Evolutionary conservation across 2,329 filamentous ascomycete species (phyloP), one percentile per base, ranked within the genome.

Genomic region (Colletotrichum camelliae): DNA sequence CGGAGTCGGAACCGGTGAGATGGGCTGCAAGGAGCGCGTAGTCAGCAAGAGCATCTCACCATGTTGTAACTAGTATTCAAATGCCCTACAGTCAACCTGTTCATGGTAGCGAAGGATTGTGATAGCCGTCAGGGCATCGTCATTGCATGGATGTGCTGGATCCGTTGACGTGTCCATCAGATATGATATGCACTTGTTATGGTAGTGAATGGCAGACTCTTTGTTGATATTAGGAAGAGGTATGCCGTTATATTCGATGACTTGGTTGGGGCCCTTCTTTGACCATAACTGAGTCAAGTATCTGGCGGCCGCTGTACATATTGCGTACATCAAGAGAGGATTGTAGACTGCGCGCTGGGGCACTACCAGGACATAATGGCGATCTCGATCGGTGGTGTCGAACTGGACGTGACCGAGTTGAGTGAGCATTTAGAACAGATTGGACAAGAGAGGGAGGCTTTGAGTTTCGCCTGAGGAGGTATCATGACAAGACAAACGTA

Each of bases 341-440:
- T 33, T 72, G 1, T 72, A 65, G 10, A 72, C 58, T 12, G 69
- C 69, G 16, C 61, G 48, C 27, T 72, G 61, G 9, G 69, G 69
- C 5, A 72, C 69, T 7, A 72, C 61, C 18, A 65, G 29, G 7
- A 66, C 48, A 29, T 67, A 72, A 31, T 72, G 61, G 4, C 69
- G 61, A 39, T 72, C 69, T n/a, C 69, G 48, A 29, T 72, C 69
- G 5, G 69, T 67, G 4, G 69, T 72, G 18, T 72, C 69, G 58
- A 72, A 72, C 48, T 72, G 29, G 39, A 24, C 7, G 43, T 13
- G 43, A 24, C 43, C 43, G 13, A 52, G 13, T 21, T 52, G n/a
- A 52, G 43, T 52, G 10, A 52, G 43, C n/a, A 21, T 6, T 52
- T 52, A n/a, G 10, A 24, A 1, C 43, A 4, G 10, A 52, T 21